phyloP scores from a whole-genome alignment of 1,284 basidiomycete species.

The Chiua sp. region DNA sequence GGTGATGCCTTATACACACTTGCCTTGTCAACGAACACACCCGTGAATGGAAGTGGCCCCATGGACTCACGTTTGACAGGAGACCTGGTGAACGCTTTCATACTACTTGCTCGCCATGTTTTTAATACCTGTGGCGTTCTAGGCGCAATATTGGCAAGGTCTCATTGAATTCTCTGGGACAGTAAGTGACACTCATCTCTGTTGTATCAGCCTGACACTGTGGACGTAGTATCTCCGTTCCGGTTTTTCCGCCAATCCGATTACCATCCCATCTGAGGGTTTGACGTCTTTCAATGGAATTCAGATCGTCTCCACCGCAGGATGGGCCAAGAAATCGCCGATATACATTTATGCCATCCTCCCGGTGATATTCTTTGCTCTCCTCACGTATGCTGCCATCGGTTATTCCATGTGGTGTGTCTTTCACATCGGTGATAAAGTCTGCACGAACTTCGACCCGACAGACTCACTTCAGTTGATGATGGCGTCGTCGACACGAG shows the following conservation, averaged over 20 bases:
- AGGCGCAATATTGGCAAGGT: slow-evolving; percentile 17
- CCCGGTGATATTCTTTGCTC: slow-evolving; percentile 5
- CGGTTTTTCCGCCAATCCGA: not conserved
- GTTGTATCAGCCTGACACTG: not conserved
- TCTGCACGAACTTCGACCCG: slow-evolving; percentile 5
- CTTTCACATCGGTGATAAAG: not conserved
- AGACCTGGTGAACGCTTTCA: slow-evolving; percentile 5
- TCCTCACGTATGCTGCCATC: not conserved
- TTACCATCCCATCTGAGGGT: not conserved
- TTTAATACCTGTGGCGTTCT: not conserved
- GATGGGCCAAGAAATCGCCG: slow-evolving; percentile 3
- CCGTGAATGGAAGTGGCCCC: not conserved
- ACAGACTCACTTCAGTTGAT: slow-evolving; percentile 15
- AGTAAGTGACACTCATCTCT: not conserved
- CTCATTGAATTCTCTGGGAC: slow-evolving; percentile 14
- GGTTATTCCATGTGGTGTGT: slow-evolving; percentile 2
- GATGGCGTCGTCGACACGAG: slow-evolving; percentile 3
- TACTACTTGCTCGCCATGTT: not conserved
- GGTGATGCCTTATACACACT: slow-evolving; percentile 14
- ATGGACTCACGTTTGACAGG: not conserved
- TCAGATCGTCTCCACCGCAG: slow-evolving; percentile 2
- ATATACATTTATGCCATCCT: slow-evolving; percentile 7
- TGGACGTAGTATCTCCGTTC: not conserved
- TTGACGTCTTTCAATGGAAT: not conserved
- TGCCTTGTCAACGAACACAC: not conserved